phyloP scores from a whole-genome alignment of 257 asterid genomes.

The Solanum gandarillasii region DNA sequence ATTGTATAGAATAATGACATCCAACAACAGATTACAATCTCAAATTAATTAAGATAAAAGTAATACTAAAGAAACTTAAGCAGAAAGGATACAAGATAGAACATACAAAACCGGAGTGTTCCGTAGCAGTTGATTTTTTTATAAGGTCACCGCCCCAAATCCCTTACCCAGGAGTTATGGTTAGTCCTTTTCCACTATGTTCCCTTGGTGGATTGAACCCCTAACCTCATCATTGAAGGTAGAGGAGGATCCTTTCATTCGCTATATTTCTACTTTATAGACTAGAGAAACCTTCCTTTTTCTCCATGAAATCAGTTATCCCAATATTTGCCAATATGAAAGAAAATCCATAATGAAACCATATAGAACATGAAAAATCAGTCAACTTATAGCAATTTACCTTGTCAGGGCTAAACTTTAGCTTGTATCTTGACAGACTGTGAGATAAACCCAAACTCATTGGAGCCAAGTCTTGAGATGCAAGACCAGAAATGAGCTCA shows the following conservation, averaged over 20 bases:
- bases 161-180: neutral
- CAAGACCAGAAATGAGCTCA: constrained; percentile 79
- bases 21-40: neutral
- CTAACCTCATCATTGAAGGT: neutral
- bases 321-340: neutral
- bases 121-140: neutral
- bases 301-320: neutral
- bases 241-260: neutral
- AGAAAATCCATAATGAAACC: neutral
- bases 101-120: neutral
- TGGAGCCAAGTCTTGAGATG: constrained; percentile 78
- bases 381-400: constrained; percentile 10
- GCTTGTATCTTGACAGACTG: constrained; percentile 74
- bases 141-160: neutral
- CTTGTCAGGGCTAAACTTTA: constrained; percentile 91
- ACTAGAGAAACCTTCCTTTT: neutral
- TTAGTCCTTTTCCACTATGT: neutral
- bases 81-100: neutral
- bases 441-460: constrained; percentile 93
- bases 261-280: neutral
- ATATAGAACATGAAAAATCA: neutral
- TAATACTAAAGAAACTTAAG: neutral
- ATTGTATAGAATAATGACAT: neutral
- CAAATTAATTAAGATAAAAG: neutral
- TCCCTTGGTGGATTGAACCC: neutral